Evolutionary conservation across 768 basidiomycete genomes (phyloP).

Genomic region (Hemileccinum rubropunctum): DNA sequence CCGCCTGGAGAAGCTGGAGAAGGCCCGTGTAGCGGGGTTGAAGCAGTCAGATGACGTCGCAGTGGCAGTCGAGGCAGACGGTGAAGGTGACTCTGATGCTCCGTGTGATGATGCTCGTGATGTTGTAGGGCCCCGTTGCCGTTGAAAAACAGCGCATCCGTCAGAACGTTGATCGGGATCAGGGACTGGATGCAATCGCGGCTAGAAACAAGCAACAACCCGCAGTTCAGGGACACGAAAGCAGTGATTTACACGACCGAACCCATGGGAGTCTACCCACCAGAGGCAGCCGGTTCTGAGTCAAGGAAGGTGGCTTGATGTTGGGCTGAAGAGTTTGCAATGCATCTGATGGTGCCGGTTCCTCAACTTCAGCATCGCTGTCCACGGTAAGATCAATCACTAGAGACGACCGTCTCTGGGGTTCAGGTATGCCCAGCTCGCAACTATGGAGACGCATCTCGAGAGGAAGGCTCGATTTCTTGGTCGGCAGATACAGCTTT

Average conservation of each 20-base stretch:
- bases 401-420: background rate
- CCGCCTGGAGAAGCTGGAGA: slow-evolving; percentile 2
- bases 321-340: background rate
- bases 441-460: slow-evolving; percentile 15
- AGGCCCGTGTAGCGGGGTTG: background rate
- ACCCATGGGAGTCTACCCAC: slow-evolving; percentile 12
- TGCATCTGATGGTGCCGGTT: background rate
- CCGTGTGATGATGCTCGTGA: background rate
- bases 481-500: slow-evolving; percentile 16
- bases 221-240: background rate
- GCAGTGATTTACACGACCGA: background rate
- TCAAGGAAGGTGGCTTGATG: background rate
- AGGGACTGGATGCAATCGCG: background rate
- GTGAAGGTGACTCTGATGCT: background rate
- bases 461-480: slow-evolving; percentile 15
- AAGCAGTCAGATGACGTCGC: background rate
- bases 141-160: background rate
- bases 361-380: slow-evolving; percentile 1
- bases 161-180: slow-evolving; percentile 1
- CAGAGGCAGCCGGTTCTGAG: background rate
- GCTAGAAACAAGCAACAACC: slow-evolving; percentile 7
- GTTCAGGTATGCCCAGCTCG: slow-evolving; percentile 2
- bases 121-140: slow-evolving; percentile 2
- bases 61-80: background rate
- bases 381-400: slow-evolving; percentile 24